A percentile compares a stretch with the other conserved stretches of the same genome.
phyloP scores from a whole-genome alignment of 129 eudicot species.

The carrot (Daucus carota) region DNA sequence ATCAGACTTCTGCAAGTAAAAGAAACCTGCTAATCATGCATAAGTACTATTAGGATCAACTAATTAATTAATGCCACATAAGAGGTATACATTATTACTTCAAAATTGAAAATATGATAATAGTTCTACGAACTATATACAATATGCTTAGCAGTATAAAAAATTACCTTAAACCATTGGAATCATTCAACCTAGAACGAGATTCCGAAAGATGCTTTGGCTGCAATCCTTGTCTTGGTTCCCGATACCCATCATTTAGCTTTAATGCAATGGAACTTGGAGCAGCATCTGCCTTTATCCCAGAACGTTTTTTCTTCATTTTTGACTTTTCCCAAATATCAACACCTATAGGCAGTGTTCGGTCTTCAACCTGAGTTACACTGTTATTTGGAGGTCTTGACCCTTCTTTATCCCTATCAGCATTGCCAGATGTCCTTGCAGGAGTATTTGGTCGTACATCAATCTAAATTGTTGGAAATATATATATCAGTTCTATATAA shows the following conservation, averaged over 20 bases:
- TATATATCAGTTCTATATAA: conserved; percentile 1
- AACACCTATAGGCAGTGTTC: conserved; percentile 35
- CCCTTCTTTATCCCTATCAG: conserved; percentile 56
- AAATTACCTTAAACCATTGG: conserved; percentile 64
- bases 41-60: not conserved
- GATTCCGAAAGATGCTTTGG: conserved; percentile 47
- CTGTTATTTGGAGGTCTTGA: conserved; percentile 36
- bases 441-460: conserved; percentile 58
- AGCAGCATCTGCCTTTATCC: conserved; percentile 58
- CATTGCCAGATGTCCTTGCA: conserved; percentile 47
- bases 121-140: not conserved
- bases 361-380: conserved; percentile 41
- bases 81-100: too few species aligned
- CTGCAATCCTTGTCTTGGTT: conserved; percentile 67
- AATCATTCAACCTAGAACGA: conserved; percentile 45
- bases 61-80: not conserved
- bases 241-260: conserved; percentile 51
- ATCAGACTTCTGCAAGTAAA: not conserved
- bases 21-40: not conserved
- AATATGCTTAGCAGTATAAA: conserved; percentile 1
- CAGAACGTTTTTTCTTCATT: conserved; percentile 85
- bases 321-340: conserved; percentile 92
- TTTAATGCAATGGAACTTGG: conserved; percentile 41
- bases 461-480: conserved; percentile 28
- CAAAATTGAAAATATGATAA: not conserved